These are phyloP conservation scores for Phytopythium montanum DNA, from an alignment of 352 stramenopile genomes.

Conservation along the genomic window DNA sequence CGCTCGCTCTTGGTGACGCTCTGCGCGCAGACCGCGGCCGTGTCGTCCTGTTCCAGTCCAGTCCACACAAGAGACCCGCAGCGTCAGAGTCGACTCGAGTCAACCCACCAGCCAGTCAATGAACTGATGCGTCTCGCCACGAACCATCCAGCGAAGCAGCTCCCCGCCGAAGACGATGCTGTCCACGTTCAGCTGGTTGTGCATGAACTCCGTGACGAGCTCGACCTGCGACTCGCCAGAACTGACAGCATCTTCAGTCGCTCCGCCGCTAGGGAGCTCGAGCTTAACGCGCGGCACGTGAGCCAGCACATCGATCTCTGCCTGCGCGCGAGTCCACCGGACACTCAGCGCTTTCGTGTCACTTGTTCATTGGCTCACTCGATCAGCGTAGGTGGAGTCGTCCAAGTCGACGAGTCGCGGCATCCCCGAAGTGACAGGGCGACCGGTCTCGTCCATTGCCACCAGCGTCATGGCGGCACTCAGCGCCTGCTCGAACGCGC, in stretches of 20 bases:
- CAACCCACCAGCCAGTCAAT: background rate
- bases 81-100: background rate
- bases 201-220: conserved; percentile 43
- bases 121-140: background rate
- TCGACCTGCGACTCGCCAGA: conserved; percentile 45
- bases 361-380: conserved; percentile 14
- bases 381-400: conserved; percentile 8
- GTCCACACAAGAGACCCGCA: background rate
- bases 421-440: conserved; percentile 14
- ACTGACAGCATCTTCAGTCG: background rate
- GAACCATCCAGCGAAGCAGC: conserved; percentile 42
- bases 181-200: conserved; percentile 46
- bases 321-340: conserved; percentile 21
- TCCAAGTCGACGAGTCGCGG: conserved; percentile 22
- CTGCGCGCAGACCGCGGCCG: conserved; percentile 47
- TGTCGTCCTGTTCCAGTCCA: conserved; percentile 44
- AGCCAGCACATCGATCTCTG: conserved; percentile 20
- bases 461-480: conserved; percentile 40
- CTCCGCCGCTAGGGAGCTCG: background rate
- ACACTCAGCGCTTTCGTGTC: conserved; percentile 21
- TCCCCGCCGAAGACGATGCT: conserved; percentile 54
- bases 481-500: conserved; percentile 21
- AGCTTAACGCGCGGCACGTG: conserved; percentile 16
- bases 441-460: conserved; percentile 30
- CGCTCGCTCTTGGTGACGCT: conserved; percentile 53